Evolutionary conservation across 805 yeast species (phyloP).

Genomic region (Sungouiella blattae): DNA sequence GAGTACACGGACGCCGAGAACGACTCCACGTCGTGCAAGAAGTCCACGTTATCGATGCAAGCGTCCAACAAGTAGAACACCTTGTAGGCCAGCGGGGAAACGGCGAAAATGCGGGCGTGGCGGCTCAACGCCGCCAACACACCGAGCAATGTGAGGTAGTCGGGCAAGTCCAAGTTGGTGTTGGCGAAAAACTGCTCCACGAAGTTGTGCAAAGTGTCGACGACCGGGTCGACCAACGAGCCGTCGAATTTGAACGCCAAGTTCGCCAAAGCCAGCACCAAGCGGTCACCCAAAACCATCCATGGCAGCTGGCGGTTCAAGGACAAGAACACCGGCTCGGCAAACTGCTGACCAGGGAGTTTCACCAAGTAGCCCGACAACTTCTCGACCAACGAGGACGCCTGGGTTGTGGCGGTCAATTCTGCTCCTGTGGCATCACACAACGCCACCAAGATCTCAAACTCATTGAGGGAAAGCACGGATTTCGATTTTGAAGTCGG

Average conservation of each 20-base stretch:
- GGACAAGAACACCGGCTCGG: constrained; percentile 30
- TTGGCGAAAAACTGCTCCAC: constrained; percentile 22
- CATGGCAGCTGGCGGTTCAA: constrained; percentile 29
- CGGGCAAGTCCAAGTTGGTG: constrained; percentile 20
- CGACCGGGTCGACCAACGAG: constrained; percentile 19
- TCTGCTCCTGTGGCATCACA: constrained; percentile 31
- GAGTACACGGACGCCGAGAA: constrained; percentile 22
- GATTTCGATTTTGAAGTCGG: constrained; percentile 22
- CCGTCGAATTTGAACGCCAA: constrained; percentile 25
- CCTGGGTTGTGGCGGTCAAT: constrained; percentile 31
- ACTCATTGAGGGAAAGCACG: constrained; percentile 49
- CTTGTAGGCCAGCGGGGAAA: constrained; percentile 22
- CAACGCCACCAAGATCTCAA: constrained; percentile 55
- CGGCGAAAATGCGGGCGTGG: constrained; percentile 25
- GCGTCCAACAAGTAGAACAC: constrained; percentile 32
- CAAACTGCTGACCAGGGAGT: constrained; percentile 43
- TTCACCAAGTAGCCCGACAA: constrained; percentile 46
- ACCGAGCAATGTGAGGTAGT: constrained; percentile 36
- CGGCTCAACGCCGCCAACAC: constrained; percentile 27
- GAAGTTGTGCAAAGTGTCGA: constrained; percentile 27
- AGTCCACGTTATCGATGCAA: constrained; percentile 36
- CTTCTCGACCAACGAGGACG: constrained; percentile 40
- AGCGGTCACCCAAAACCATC: constrained; percentile 29
- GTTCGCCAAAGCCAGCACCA: constrained; percentile 31
- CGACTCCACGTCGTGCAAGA: constrained; percentile 33